phyloP scores from a whole-genome alignment of 2,329 filamentous ascomycete species.

The Fusarium odoratissimum region DNA sequence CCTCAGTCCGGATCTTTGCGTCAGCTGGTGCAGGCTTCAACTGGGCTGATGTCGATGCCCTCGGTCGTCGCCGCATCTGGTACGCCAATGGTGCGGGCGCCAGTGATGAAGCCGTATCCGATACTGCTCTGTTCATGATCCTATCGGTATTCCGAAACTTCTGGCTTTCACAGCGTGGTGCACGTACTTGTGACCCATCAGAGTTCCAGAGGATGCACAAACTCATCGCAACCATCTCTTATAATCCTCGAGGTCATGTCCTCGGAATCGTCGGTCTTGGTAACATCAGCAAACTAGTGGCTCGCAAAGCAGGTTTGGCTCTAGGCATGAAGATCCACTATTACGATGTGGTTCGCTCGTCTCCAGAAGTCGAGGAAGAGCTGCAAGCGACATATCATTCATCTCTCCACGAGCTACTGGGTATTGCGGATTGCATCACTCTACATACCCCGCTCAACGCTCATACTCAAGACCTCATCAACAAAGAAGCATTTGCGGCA shows the following conservation, averaged over 20 bases:
- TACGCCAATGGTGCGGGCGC: slow-evolving; percentile 58
- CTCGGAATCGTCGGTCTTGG: slow-evolving; percentile 65
- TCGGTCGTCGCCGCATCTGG: slow-evolving; percentile 54
- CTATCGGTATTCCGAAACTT: slow-evolving; percentile 63
- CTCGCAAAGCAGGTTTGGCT: slow-evolving; percentile 56
- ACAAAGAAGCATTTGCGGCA: slow-evolving; percentile 34
- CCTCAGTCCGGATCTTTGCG: slow-evolving; percentile 67
- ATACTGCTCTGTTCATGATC: slow-evolving; percentile 56
- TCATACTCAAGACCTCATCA: slow-evolving; percentile 32
- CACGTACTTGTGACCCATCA: slow-evolving; percentile 30
- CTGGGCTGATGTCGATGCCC: slow-evolving; percentile 67
- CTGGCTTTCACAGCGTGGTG: slow-evolving; percentile 52
- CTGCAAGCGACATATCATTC: slow-evolving; percentile 47
- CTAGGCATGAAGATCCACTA: slow-evolving; percentile 68
- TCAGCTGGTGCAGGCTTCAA: slow-evolving; percentile 72
- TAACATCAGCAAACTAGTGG: slow-evolving; percentile 59
- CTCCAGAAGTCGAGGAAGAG: slow-evolving; percentile 45
- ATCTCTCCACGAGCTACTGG: slow-evolving; percentile 44
- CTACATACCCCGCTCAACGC: slow-evolving; percentile 48
- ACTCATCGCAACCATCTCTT: slow-evolving; percentile 52
- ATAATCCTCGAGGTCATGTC: slow-evolving; percentile 59
- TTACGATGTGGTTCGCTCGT: slow-evolving; percentile 55
- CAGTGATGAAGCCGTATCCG: slow-evolving; percentile 57
- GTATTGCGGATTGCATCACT: slow-evolving; percentile 49
- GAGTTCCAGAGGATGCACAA: slow-evolving; percentile 34